Conservation (phyloP, 371 early-diverging fungal species). For the Mortierella sp. region DNA sequence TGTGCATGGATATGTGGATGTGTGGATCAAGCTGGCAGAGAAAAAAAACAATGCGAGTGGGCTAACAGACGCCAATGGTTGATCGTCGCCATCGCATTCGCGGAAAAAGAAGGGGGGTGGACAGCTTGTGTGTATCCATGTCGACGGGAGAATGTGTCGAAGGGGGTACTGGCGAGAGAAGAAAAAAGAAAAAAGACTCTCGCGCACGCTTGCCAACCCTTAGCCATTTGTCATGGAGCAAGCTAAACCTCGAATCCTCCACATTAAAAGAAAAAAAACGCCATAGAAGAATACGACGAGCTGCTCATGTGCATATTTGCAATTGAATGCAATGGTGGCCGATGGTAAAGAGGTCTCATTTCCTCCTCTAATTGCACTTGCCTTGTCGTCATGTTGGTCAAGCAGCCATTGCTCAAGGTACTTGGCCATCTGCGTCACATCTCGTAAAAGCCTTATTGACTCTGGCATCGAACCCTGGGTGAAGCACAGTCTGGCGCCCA, state of each 20-base stretch:
- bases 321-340: background rate
- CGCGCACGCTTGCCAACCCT: background rate
- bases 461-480: conserved; percentile 32
- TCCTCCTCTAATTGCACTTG: conserved; percentile 9
- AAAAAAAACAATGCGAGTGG: background rate
- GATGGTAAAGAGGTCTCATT: background rate
- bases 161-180: background rate
- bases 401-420: conserved; percentile 22
- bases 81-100: too few species aligned
- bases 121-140: background rate
- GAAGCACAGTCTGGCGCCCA: conserved; percentile 28
- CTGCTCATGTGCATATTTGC: background rate
- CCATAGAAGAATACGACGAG: background rate
- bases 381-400: conserved; percentile 26
- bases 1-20: background rate
- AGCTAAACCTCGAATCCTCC: background rate
- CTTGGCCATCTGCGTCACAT: conserved; percentile 25
- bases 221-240: background rate
- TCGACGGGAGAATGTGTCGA: background rate
- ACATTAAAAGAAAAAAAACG: background rate
- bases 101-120: background rate
- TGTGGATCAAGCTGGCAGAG: too few species aligned
- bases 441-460: conserved; percentile 28
- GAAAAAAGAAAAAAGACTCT: background rate
- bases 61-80: too few species aligned